Percentiles rank a stretch among this genome's conserved stretches.
phyloP scores from a whole-genome alignment of 257 asterid species.

The Nicotiana sylvestris region DNA sequence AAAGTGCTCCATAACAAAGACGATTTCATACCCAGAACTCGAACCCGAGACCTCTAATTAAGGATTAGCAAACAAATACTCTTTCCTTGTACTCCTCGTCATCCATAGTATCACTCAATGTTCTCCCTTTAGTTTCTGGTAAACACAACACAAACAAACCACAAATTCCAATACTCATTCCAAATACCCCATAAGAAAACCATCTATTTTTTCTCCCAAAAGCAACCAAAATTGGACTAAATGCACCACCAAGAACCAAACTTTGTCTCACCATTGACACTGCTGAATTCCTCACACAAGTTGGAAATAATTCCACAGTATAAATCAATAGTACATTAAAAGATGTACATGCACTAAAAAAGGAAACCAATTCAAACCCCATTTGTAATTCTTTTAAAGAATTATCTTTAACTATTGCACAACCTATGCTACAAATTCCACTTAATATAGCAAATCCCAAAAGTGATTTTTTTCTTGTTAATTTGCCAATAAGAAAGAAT shows the following conservation, averaged over 20 bases:
- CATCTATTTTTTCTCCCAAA: constrained; percentile 13
- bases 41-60: no score
- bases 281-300: constrained; percentile 33
- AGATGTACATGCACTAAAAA: constrained; percentile 49
- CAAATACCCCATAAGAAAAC: constrained; percentile 24
- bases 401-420: constrained; percentile 21
- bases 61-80: not conserved
- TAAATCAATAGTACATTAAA: constrained; percentile 41
- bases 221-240: constrained; percentile 27
- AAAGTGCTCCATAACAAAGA: no score
- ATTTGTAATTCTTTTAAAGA: constrained; percentile 26
- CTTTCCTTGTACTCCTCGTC: constrained; percentile 19
- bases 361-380: constrained; percentile 50
- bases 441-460: constrained; percentile 35
- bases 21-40: rapidly evolving
- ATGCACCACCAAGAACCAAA: constrained; percentile 20
- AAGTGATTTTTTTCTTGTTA: constrained; percentile 32
- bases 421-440: constrained; percentile 46
- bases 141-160: constrained; percentile 23
- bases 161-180: constrained; percentile 8
- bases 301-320: constrained; percentile 35
- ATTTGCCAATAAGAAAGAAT: constrained; percentile 29
- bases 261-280: constrained; percentile 30
- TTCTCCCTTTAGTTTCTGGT: constrained; percentile 28
- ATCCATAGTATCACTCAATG: constrained; percentile 21